Conservation (phyloP, 2,329 filamentous ascomycete species). For the Teratosphaeriaceae sp. region DNA sequence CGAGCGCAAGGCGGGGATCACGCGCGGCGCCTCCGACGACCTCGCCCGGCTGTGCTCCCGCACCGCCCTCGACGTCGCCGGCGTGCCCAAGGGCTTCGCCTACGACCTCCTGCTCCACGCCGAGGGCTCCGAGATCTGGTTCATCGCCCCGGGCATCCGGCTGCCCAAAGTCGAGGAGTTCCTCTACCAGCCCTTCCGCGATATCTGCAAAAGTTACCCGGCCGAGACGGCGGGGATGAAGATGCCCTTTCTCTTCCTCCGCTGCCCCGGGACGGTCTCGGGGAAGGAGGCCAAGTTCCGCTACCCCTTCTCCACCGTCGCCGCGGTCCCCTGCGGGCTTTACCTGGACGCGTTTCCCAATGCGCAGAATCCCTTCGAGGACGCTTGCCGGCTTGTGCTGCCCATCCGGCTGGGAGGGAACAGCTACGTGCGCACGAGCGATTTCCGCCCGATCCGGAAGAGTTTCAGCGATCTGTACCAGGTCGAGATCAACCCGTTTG, state of each 20-base stretch:
- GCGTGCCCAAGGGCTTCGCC: conserved; percentile 26
- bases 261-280: conserved; percentile 23
- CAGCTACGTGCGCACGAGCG: conserved; percentile 25
- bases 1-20: conserved; percentile 22
- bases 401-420: conserved; percentile 26
- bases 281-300: conserved; percentile 30
- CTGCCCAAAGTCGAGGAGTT: conserved; percentile 29
- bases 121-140: conserved; percentile 24
- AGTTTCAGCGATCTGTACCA: conserved; percentile 28
- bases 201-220: conserved; percentile 21
- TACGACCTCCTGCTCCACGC: conserved; percentile 27
- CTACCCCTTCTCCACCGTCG: conserved; percentile 27
- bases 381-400: conserved; percentile 27
- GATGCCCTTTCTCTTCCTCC: conserved; percentile 28
- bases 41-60: conserved; percentile 23
- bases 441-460: conserved; percentile 23
- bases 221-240: conserved; percentile 28
- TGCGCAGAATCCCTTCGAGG: conserved; percentile 29
- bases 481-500: conserved; percentile 27
- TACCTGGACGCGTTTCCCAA: conserved; percentile 29
- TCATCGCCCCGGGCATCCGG: conserved; percentile 26
- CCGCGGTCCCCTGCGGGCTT: conserved; percentile 28
- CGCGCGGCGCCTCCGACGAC: conserved; percentile 13
- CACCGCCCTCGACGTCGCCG: conserved; percentile 24
- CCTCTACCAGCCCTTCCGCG: conserved; percentile 27